These are phyloP conservation scores for Penicillium olsonii DNA, from an alignment of 2,329 filamentous ascomycete genomes.

Conservation along the genomic window DNA sequence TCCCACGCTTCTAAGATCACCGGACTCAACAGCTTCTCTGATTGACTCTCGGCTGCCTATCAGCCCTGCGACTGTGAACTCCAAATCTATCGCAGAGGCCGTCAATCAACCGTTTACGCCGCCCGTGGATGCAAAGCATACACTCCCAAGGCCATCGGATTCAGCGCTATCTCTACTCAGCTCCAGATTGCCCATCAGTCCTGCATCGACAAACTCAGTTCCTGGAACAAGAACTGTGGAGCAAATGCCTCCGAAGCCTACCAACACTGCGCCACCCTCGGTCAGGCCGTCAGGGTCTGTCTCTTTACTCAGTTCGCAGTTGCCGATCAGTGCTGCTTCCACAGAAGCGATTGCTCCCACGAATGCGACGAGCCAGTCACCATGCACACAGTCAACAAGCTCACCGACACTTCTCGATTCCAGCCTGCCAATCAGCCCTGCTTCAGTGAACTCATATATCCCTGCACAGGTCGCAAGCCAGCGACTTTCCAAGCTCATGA, in stretches of 20 bases:
- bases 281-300: not conserved
- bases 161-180: slow-evolving; percentile 12
- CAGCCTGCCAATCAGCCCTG: not conserved
- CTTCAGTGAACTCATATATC: not conserved
- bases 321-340: not conserved
- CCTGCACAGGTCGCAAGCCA: not conserved
- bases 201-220: slow-evolving; percentile 22
- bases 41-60: slow-evolving; percentile 22
- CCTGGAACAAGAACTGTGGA: slow-evolving; percentile 1
- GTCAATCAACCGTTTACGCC: not conserved
- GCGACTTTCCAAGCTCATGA: not conserved
- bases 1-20: not conserved
- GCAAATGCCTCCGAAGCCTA: not conserved
- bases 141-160: not conserved
- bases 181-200: slow-evolving; percentile 32
- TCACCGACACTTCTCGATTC: not conserved
- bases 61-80: slow-evolving; percentile 7
- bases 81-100: not conserved
- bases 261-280: not conserved
- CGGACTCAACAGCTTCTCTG: slow-evolving; percentile 16
- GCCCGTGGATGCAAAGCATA: not conserved
- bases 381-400: not conserved
- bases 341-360: not conserved
- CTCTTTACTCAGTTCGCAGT: not conserved
- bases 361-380: not conserved